A percentile compares a stretch with the other conserved stretches of the same genome.
Evolutionary conservation across 2,329 filamentous ascomycete species (phyloP).

Genomic region (Fusarium keratoplasticum): DNA sequence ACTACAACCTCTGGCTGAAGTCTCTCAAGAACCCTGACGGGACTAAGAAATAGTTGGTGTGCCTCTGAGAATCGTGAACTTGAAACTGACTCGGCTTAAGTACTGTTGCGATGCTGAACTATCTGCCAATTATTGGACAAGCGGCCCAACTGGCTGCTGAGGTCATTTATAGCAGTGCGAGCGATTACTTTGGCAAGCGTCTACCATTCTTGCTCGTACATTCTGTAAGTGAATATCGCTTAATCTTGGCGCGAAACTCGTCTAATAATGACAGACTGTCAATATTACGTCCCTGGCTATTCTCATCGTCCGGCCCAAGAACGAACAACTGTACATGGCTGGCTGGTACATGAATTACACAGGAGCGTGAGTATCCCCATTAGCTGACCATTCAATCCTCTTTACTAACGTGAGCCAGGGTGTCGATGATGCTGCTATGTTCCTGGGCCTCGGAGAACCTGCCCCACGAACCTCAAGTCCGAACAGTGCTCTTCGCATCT

Average conservation of each 20-base stretch:
- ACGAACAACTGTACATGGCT: constrained; percentile 13
- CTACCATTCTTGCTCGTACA: constrained; percentile 14
- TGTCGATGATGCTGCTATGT: constrained; percentile 13
- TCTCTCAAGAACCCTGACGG: not conserved
- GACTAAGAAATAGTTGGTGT: not conserved
- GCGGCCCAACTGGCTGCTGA: constrained; percentile 10
- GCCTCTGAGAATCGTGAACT: not conserved
- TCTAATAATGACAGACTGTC: not conserved
- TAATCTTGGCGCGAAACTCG: too few relatives aligned
- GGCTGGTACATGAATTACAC: constrained; percentile 22
- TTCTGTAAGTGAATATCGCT: not conserved
- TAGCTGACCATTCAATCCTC: rapidly evolving
- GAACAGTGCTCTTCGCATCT: constrained; percentile 14
- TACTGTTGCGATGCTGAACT: constrained; percentile 15
- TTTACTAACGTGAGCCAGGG: not conserved
- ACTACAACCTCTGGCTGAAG: not conserved
- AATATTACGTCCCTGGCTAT: constrained; percentile 23
- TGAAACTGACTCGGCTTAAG: not conserved
- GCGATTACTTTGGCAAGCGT: constrained; percentile 13
- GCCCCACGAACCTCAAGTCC: constrained; percentile 10
- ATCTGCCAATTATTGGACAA: constrained; percentile 16
- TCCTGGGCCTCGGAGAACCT: constrained; percentile 16
- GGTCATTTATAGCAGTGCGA: constrained; percentile 9
- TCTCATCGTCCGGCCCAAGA: constrained; percentile 10
- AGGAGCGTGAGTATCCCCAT: constrained; percentile 3